Percentiles rank a stretch among this genome's conserved stretches.
These are phyloP conservation scores for Primulina tabacum DNA, from an alignment of 257 asterid genomes.

Conservation along the genomic window DNA sequence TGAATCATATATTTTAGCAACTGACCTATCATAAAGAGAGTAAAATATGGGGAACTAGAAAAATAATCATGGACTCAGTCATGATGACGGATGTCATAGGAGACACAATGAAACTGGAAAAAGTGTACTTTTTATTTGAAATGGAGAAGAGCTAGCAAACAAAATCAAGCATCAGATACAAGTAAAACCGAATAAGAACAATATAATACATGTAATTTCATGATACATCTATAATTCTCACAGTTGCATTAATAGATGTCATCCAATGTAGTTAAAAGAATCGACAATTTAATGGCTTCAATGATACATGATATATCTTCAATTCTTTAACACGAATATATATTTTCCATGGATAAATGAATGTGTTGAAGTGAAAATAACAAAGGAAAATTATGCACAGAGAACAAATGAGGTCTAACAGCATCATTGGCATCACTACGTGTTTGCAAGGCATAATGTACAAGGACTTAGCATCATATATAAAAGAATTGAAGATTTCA, in stretches of 20 bases:
- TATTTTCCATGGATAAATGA: background rate
- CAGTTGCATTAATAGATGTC: no score
- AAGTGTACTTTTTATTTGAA: background rate
- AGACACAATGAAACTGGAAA: background rate
- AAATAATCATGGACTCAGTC: background rate
- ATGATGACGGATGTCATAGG: background rate
- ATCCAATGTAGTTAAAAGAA: no score
- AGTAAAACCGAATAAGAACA: no score
- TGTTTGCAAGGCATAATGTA: background rate
- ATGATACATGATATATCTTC: background rate
- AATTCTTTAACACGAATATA: no score
- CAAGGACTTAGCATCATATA: background rate
- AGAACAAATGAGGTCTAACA: background rate
- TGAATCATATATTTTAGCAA: no score
- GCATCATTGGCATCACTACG: background rate
- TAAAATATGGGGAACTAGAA: no score
- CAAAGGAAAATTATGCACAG: background rate
- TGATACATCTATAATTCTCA: background rate
- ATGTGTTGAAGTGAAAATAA: background rate
- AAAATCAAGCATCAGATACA: background rate
- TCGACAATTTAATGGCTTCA: no score
- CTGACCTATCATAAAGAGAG: background rate
- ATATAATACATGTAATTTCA: background rate
- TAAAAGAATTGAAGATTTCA: background rate
- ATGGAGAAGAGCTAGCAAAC: background rate